A percentile compares a stretch with the other conserved stretches of the same genome.
Conservation (phyloP, 164 flowering plant species). For the Umbellularia californica region DNA sequence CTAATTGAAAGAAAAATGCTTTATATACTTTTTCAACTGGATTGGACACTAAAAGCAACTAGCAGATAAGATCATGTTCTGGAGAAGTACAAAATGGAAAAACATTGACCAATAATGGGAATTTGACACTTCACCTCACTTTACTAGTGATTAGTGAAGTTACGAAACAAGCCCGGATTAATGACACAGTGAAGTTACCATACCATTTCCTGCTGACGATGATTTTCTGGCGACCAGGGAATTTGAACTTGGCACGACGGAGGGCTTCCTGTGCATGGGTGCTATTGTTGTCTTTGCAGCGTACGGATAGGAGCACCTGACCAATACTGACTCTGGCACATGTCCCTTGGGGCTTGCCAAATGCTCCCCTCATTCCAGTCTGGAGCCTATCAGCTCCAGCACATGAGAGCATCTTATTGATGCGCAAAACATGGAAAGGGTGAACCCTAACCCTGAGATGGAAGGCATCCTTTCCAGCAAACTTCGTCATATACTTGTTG, state of each 20-base stretch:
- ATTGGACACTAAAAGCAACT: too few species aligned
- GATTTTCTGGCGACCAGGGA: constrained; percentile 65
- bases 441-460: constrained; percentile 60
- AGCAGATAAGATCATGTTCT: too few species aligned
- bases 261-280: constrained; percentile 59
- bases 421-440: constrained; percentile 63
- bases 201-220: constrained; percentile 64
- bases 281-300: constrained; percentile 55
- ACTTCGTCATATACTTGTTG: constrained; percentile 64
- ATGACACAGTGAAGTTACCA: too few species aligned
- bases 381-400: constrained; percentile 77
- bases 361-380: constrained; percentile 71
- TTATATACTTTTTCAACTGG: too few species aligned
- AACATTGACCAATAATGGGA: too few species aligned
- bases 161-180: too few species aligned
- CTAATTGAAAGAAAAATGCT: too few species aligned
- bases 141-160: too few species aligned
- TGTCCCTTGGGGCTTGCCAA: constrained; percentile 58
- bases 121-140: too few species aligned
- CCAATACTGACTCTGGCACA: constrained; percentile 63
- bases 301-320: constrained; percentile 58
- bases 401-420: constrained; percentile 72
- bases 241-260: constrained; percentile 64
- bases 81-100: too few species aligned
- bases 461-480: constrained; percentile 66